Percentiles rank a stretch among this genome's conserved stretches.
Conservation (phyloP, 1,139 yeast genomes). For the Kodamaea derodonti region DNA sequence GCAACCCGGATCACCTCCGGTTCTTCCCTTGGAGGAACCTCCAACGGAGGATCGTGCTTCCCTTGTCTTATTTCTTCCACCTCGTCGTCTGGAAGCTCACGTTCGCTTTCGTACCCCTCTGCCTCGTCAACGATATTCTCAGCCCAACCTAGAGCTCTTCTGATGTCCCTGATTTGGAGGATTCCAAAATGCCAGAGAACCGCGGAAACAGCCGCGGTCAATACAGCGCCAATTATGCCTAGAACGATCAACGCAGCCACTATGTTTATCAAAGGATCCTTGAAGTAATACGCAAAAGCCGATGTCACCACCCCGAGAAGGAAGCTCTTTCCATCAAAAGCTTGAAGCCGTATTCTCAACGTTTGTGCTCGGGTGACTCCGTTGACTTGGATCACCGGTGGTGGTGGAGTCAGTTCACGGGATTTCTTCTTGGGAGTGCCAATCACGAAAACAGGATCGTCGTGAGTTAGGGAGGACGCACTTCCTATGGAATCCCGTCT, state of each 20-base stretch:
- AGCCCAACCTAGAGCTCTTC: not conserved
- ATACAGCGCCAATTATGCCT: conserved; percentile 5
- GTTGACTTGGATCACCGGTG: too few relatives aligned
- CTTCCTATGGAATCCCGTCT: too few relatives aligned
- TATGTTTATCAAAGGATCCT: conserved; percentile 3
- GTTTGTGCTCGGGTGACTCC: too few relatives aligned
- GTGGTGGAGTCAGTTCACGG: too few relatives aligned
- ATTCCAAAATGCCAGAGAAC: conserved; percentile 31
- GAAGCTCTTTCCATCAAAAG: conserved; percentile 10
- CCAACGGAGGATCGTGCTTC: too few relatives aligned
- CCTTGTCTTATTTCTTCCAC: conserved; percentile 8
- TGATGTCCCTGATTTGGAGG: conserved; percentile 20
- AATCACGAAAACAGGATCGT: too few relatives aligned
- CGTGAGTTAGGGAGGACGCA: too few relatives aligned
- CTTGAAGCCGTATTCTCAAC: conserved; percentile 15
- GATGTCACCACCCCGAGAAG: conserved; percentile 27
- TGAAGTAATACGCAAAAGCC: conserved; percentile 15
- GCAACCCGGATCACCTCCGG: too few relatives aligned
- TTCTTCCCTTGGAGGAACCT: too few relatives aligned
- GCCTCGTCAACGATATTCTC: not conserved
- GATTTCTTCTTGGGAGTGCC: too few relatives aligned
- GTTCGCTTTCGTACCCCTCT: not conserved
- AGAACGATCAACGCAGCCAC: not conserved
- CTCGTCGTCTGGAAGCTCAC: not conserved
- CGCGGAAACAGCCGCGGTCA: conserved; percentile 23